Evolutionary conservation across 179 eudicot species (phyloP).

Genomic region (Silene coronaria): DNA sequence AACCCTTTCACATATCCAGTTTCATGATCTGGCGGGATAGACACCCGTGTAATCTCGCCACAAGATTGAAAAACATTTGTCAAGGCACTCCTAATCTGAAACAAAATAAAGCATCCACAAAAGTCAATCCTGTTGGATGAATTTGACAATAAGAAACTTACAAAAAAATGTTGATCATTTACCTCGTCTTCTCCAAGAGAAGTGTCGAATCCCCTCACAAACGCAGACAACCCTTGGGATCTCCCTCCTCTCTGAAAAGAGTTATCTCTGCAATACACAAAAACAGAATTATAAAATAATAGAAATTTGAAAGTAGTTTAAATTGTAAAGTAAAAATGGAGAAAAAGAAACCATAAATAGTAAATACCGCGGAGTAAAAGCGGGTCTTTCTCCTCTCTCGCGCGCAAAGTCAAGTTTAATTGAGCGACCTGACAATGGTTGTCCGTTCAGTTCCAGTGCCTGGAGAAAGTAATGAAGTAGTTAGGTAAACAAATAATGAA

Average conservation of each 20-base stretch:
- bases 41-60: constrained; percentile 52
- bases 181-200: constrained; percentile 56
- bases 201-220: constrained; percentile 64
- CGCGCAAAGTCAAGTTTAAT: constrained; percentile 62
- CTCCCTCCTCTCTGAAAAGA: constrained; percentile 55
- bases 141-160: neutral
- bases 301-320: neutral
- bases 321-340: neutral
- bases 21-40: constrained; percentile 51
- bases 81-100: constrained; percentile 51
- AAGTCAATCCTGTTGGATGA: neutral
- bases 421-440: constrained; percentile 40
- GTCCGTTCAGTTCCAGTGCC: constrained; percentile 62
- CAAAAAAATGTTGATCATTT: neutral
- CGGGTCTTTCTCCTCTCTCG: neutral
- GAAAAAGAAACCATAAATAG: neutral
- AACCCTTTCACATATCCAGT: constrained; percentile 47
- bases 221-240: constrained; percentile 40
- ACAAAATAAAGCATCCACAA: neutral
- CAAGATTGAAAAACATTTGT: constrained; percentile 53
- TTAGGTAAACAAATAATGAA: neutral
- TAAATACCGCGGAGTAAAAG: constrained; percentile 60
- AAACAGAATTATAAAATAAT: neutral
- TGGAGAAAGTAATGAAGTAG: constrained; percentile 12
- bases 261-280: constrained; percentile 27